Evolutionary conservation across 2,329 filamentous ascomycete genomes (phyloP).

Genomic region (Penicillium griseofulvum): DNA sequence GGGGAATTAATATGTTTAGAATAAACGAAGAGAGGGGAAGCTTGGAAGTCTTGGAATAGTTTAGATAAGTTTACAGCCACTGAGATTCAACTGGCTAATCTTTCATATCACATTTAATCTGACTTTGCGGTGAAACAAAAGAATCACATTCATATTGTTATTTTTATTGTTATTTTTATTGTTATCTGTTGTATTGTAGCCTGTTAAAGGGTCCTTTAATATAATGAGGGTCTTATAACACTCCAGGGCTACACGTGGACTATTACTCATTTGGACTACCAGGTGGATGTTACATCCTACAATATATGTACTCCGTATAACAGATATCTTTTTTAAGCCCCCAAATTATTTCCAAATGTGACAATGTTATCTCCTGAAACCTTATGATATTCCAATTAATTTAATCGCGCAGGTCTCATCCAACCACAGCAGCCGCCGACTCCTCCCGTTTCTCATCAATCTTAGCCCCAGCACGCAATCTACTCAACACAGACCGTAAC

Average conservation of each 20-base stretch:
- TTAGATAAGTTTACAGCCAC: slow-evolving; percentile 10
- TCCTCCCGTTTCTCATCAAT: slow-evolving; percentile 48
- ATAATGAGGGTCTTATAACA: too few species aligned
- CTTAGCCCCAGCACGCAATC: slow-evolving; percentile 45
- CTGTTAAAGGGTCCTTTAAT: too few species aligned
- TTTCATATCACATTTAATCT: neutral
- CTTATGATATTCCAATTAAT: neutral
- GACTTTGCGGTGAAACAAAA: too few species aligned
- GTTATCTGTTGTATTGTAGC: too few species aligned
- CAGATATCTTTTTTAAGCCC: neutral
- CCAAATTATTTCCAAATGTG: neutral
- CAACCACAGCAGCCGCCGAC: slow-evolving; percentile 37
- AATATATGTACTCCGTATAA: too few species aligned
- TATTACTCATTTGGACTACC: too few species aligned
- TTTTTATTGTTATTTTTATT: too few species aligned
- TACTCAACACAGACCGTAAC: slow-evolving; percentile 54
- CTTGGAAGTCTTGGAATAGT: too few species aligned
- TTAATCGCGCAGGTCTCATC: slow-evolving; percentile 7
- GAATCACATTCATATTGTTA: too few species aligned
- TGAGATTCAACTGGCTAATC: slow-evolving; percentile 14
- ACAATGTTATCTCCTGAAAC: neutral
- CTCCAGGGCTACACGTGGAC: too few species aligned
- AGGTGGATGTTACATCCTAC: too few species aligned
- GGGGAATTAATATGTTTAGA: neutral
- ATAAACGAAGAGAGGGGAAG: neutral